These are phyloP conservation scores for Yamadazyma mexicana DNA, from an alignment of 1,139 yeast genomes.

Conservation along the genomic window DNA sequence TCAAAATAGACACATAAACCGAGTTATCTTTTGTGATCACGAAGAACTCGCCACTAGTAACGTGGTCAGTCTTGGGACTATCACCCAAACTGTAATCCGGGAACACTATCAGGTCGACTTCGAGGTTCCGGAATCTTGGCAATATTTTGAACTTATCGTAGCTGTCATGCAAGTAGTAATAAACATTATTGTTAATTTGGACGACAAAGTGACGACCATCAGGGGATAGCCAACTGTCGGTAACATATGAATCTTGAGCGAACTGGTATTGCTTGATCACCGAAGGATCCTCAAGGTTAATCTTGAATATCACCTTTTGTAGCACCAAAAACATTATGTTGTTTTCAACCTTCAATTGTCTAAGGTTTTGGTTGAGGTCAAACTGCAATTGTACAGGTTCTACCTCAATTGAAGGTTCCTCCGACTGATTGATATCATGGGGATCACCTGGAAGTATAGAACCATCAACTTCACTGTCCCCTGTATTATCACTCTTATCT, in stretches of 20 bases:
- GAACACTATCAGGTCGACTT: conserved; percentile 28
- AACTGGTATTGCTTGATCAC: conserved; percentile 28
- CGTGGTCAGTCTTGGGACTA: conserved; percentile 4
- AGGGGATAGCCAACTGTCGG: conserved; percentile 41
- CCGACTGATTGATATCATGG: conserved; percentile 8
- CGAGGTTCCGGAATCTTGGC: conserved; percentile 31
- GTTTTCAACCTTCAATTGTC: conserved; percentile 27
- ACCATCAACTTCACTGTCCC: neutral
- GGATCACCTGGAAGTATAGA: neutral
- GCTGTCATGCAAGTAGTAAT: conserved; percentile 33
- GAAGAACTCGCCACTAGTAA: conserved; percentile 29
- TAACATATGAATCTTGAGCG: conserved; percentile 22
- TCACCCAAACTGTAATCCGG: conserved; percentile 4
- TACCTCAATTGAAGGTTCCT: conserved; percentile 30
- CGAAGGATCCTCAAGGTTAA: conserved; percentile 41
- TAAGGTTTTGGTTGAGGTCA: conserved; percentile 28
- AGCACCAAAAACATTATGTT: conserved; percentile 38
- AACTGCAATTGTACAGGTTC: conserved; percentile 47
- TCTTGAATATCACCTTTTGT: conserved; percentile 23
- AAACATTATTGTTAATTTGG: conserved; percentile 24
- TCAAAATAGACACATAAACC: conserved; percentile 28
- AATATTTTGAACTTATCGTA: conserved; percentile 35
- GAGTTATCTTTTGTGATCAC: conserved; percentile 31
- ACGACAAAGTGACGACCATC: conserved; percentile 37
- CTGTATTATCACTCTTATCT: neutral